Conservation (phyloP, 768 basidiomycete genomes). For the Strobilomyces confusus region DNA sequence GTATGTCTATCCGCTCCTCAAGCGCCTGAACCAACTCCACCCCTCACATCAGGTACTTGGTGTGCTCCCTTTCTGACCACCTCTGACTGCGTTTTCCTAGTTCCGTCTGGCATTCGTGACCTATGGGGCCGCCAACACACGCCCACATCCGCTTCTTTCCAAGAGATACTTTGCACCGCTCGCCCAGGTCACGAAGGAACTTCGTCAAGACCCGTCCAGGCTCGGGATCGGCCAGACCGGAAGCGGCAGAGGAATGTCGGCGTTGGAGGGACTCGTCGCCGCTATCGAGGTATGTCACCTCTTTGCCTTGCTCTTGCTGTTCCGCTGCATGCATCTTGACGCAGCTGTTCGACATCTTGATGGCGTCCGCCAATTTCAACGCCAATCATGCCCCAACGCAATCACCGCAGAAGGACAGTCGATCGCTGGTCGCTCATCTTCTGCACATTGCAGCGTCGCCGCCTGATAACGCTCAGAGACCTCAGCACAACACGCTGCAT, state of each 20-base stretch:
- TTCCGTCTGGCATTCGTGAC: conserved; percentile 52
- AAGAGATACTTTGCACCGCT: conserved; percentile 55
- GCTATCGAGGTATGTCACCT: conserved; percentile 55
- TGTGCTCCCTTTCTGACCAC: background rate
- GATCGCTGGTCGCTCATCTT: conserved; percentile 41
- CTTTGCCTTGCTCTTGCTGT: background rate
- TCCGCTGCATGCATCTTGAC: conserved; percentile 28
- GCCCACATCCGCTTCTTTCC: conserved; percentile 51
- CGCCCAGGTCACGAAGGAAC: conserved; percentile 37
- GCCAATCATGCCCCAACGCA: conserved; percentile 15
- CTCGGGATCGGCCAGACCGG: conserved; percentile 59
- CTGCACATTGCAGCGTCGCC: conserved; percentile 58
- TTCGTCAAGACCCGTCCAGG: conserved; percentile 43
- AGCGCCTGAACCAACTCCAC: conserved; percentile 46
- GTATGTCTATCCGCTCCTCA: conserved; percentile 50
- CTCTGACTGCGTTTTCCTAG: conserved; percentile 21
- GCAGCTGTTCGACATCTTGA: conserved; percentile 38
- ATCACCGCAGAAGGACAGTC: conserved; percentile 26
- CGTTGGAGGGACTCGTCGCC: conserved; percentile 67
- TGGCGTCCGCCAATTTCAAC: conserved; percentile 13
- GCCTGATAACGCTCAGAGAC: conserved; percentile 52
- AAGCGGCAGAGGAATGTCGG: conserved; percentile 54
- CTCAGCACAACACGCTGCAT: conserved; percentile 49
- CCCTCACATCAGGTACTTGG: conserved; percentile 35
- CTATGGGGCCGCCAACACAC: conserved; percentile 57